Evolutionary conservation across 2,329 filamentous ascomycete genomes (phyloP).

Genomic region (Cytospora leucostoma): DNA sequence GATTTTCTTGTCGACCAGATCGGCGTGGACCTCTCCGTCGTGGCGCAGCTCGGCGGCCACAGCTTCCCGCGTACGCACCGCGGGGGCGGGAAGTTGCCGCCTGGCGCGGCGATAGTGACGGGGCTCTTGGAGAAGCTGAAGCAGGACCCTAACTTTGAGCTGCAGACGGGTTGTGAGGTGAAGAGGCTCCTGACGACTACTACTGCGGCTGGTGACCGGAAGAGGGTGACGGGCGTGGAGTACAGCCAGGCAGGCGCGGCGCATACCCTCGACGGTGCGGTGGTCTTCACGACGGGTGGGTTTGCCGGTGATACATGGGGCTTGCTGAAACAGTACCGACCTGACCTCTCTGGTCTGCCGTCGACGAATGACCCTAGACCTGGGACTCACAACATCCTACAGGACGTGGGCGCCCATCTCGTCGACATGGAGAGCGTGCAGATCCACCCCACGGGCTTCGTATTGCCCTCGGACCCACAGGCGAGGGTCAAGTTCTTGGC

Average conservation of each 20-base stretch:
- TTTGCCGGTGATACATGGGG: conserved; percentile 64
- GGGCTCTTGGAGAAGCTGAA: conserved; percentile 55
- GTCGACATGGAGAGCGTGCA: conserved; percentile 61
- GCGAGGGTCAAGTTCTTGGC: conserved; percentile 62
- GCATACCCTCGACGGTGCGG: conserved; percentile 50
- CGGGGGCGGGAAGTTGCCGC: conserved; percentile 56
- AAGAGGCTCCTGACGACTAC: conserved; percentile 52
- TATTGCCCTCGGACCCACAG: conserved; percentile 51
- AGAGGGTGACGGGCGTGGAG: conserved; percentile 53
- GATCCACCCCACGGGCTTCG: conserved; percentile 65
- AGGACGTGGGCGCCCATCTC: conserved; percentile 43
- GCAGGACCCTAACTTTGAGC: conserved; percentile 49
- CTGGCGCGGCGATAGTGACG: conserved; percentile 60
- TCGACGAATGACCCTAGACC: conserved; percentile 64
- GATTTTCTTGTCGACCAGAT: conserved; percentile 59
- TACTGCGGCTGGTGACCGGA: conserved; percentile 30
- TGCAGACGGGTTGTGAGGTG: conserved; percentile 56
- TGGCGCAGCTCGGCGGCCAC: conserved; percentile 63
- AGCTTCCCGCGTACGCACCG: conserved; percentile 58
- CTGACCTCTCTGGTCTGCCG: conserved; percentile 59
- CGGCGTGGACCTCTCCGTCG: conserved; percentile 59
- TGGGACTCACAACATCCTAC: conserved; percentile 51
- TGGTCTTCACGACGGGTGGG: conserved; percentile 62
- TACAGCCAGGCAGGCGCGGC: conserved; percentile 43
- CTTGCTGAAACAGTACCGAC: conserved; percentile 56